phyloP scores from a whole-genome alignment of 148 eudicot genomes.

The Persicaria tinctoria region DNA sequence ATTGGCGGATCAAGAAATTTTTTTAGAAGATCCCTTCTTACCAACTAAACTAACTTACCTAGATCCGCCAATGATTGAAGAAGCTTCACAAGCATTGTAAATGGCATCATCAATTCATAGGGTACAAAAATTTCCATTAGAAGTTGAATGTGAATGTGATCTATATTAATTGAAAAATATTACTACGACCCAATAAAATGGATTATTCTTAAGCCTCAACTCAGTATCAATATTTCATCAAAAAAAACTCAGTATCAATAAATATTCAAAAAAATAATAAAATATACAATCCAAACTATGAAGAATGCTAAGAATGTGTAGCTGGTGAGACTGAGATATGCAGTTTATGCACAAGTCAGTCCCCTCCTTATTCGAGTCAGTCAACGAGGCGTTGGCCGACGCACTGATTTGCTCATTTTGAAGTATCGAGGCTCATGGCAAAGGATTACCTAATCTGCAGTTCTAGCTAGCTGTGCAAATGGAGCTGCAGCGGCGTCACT shows the following conservation, averaged over 20 bases:
- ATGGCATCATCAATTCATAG: too few species aligned
- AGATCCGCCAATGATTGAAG: too few species aligned
- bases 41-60: too few species aligned
- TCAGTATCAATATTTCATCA: background rate
- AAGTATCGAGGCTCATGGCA: too few species aligned
- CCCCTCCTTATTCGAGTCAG: background rate
- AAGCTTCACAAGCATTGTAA: too few species aligned
- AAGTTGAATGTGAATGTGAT: too few species aligned
- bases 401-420: background rate
- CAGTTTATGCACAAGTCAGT: background rate
- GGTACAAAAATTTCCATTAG: too few species aligned
- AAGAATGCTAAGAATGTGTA: constrained; percentile 9
- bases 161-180: too few species aligned
- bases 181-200: too few species aligned
- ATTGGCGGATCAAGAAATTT: too few species aligned
- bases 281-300: background rate
- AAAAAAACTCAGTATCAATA: too few species aligned
- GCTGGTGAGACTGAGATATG: background rate
- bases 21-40: too few species aligned
- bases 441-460: background rate
- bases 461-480: background rate
- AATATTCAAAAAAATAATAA: background rate
- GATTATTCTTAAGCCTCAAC: background rate
- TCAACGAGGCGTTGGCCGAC: constrained; percentile 4
- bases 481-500: constrained; percentile 20